Evolutionary conservation across 805 yeast species (phyloP), one percentile per base, ranked within the genome.

Genomic region (Zygoascus ofunaensis): DNA sequence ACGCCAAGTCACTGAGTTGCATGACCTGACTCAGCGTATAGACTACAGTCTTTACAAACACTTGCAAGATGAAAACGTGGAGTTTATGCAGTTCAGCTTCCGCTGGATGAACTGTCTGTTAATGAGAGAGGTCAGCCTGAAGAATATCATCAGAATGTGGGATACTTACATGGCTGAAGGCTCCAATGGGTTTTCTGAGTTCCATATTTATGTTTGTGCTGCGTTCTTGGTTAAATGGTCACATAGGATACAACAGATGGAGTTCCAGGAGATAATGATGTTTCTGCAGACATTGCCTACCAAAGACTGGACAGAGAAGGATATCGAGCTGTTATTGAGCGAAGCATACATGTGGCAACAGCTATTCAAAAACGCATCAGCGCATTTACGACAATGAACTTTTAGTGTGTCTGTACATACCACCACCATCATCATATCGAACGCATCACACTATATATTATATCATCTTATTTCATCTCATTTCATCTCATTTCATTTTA

Each of bases 31-130:
- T 15, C 73, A 77, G 50, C 73, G 94, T 50, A 89, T 90, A 45
- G 97, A 92, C 57, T 62, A 73, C 2, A 80, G 75, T 21, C 69
- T 92, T 28, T 79, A 80, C 34, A 69, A 70, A 33, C 97, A 92
- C 65, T 75, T 92, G 51, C 79, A 80, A 48, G 57, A 62, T 1
- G 96, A 92, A 59, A 84, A 84, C 39, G 77, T 92, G n/a, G 95
- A 92, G 62, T 92, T 92, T 57, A 78, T 92, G 51, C 98, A 92
- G 63, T 92, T 92, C 63, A 78, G 96, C 18, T 92, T 92, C 67
- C 72, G 98, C 53, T 92, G 98, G 98, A 92, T 92, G 97, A 92
- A 92, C 64, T 92, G 98, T 67, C 68, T 92, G 56, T 68, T 92
- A 41, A 92, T 92, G 98, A 76, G 98, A 52, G 98, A 92, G 56